Evolutionary conservation across 108 stramenopile species (phyloP).

Genomic region (Nitzschia sp.): DNA sequence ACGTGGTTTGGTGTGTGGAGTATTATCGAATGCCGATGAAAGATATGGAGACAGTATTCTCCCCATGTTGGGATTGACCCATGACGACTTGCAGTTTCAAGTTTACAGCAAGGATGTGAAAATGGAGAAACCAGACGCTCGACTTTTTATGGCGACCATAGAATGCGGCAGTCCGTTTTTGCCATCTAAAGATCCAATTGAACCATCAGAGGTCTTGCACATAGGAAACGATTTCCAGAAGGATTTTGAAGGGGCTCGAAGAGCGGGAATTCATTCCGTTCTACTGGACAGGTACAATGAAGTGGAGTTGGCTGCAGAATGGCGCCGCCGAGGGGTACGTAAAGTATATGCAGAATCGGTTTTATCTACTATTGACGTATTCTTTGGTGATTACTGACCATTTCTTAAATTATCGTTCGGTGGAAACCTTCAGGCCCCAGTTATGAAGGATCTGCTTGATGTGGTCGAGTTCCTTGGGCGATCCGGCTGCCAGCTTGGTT

Average conservation of each 20-base stretch:
- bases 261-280: constrained; percentile 61
- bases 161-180: constrained; percentile 49
- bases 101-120: constrained; percentile 65
- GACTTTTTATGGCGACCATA: constrained; percentile 57
- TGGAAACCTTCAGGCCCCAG: no score
- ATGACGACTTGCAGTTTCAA: constrained; percentile 63
- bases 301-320: constrained; percentile 52
- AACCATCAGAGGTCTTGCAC: constrained; percentile 47
- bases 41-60: constrained; percentile 72
- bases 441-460: constrained; percentile 72
- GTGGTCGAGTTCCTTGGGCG: constrained; percentile 65
- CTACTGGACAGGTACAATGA: constrained; percentile 67
- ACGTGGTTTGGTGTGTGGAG: constrained; percentile 57
- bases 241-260: constrained; percentile 67
- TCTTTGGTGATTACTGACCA: no score
- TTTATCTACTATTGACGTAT: no score
- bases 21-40: constrained; percentile 76
- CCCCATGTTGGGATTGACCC: constrained; percentile 70
- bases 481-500: constrained; percentile 37
- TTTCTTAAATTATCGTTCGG: no score
- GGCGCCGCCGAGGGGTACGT: constrained; percentile 63
- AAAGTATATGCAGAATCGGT: no score
- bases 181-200: constrained; percentile 15
- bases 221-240: constrained; percentile 67
- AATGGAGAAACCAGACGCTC: constrained; percentile 55